Percentiles rank a stretch among this genome's conserved stretches.
Evolutionary conservation across 2,329 filamentous ascomycete species (phyloP).

Genomic region (Xylaria sp.): DNA sequence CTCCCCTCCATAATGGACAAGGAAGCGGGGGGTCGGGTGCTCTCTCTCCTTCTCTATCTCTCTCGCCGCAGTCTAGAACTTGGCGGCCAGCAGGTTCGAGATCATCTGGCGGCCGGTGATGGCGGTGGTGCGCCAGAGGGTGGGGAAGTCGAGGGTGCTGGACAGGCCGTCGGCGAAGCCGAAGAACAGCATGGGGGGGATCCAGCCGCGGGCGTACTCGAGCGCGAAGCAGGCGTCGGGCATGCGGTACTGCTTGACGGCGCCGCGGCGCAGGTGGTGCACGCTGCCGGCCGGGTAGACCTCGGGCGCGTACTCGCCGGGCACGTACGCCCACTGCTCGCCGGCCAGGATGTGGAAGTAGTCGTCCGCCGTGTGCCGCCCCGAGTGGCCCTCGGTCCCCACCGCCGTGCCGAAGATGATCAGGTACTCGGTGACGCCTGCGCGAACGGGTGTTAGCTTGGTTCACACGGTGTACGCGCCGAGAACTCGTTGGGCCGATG

Average conservation of each 20-base stretch:
- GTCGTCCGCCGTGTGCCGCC: conserved; percentile 89
- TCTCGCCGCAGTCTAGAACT: conserved; percentile 60
- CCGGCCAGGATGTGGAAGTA: conserved; percentile 91
- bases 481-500: too few species aligned
- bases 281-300: conserved; percentile 70
- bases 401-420: conserved; percentile 85
- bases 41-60: too few species aligned
- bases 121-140: conserved; percentile 75
- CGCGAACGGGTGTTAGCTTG: conserved; percentile 3
- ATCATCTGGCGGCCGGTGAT: conserved; percentile 80
- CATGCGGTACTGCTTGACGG: conserved; percentile 84
- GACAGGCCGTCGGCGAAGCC: conserved; percentile 80
- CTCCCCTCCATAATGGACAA: too few species aligned
- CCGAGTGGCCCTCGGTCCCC: conserved; percentile 85
- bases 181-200: conserved; percentile 90
- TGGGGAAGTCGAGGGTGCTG: conserved; percentile 83
- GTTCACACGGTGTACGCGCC: not conserved
- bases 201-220: conserved; percentile 86
- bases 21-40: too few species aligned
- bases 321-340: conserved; percentile 74
- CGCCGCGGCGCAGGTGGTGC: conserved; percentile 72
- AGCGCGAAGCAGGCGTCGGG: conserved; percentile 75
- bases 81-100: conserved; percentile 68
- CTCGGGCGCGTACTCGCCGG: conserved; percentile 68
- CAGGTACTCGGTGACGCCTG: conserved; percentile 81